Base-by-base conservation (phyloP, 2,329 filamentous ascomycete genomes). In the Tetracladium maxilliforme region DNA sequence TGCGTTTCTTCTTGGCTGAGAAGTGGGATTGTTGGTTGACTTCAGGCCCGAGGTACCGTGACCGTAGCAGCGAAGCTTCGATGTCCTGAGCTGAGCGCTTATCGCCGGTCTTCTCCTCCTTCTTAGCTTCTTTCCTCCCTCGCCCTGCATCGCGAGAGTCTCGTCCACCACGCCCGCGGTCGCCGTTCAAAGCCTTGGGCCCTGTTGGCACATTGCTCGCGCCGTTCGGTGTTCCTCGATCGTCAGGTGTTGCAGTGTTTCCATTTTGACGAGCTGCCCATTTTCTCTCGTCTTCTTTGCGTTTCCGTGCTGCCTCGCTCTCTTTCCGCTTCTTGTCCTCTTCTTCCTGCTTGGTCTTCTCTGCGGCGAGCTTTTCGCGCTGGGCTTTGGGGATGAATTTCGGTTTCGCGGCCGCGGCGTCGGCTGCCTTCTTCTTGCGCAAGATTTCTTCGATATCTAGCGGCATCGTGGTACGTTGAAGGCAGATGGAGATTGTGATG, bases 1-100 rank as follows among this genome's bases (percentile, higher is more conserved):
- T 79, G 29, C 87, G 70, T 60, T 95, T 95, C 65, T 95, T 98
- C 57, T 90, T 82, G 2, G 86, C 86, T 0, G 84, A 92, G 44
- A 95, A 94, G 19, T 69, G 92, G 5, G 79, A 86, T 29, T 62
- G 65, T 34, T 76, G 70, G 36, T 90, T 92, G 26, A 80, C 71
- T 35, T 93, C 82, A 2, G 82, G 78, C 4, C 90, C 90, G 66
- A 95, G 86, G 44, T 98, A 98, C 33, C 83, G 65, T 38, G 82
- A 72, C 31, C 80, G 67, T 32, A 82, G 70, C 30, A 90, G 56
- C 15, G 74, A 69, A 7, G 76, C 74, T 43, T 92, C 82, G 7
- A 78, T 70, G 23, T 72, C 69, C 32, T 74, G 72, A 5, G 44
- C 38, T 8, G 45, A 42, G 9, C 46, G 34, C 28, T 51, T 51